Evolutionary conservation across 495 filamentous ascomycete species (phyloP).

Genomic region (Penicillium paradoxum): DNA sequence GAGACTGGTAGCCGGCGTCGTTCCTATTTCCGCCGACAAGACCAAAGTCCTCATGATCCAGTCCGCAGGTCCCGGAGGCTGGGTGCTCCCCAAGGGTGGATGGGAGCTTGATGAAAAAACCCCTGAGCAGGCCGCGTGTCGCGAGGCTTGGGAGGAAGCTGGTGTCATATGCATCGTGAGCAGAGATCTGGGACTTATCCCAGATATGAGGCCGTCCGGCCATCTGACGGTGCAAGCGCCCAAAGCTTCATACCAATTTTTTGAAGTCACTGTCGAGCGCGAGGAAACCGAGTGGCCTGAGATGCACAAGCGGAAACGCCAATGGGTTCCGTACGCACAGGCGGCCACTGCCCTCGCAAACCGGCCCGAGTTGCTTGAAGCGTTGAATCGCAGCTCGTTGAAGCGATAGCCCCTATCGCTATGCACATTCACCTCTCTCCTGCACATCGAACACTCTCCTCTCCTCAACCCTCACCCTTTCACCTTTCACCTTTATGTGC

Average conservation of each 20-base stretch:
- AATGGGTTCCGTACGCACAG: conserved; percentile 81
- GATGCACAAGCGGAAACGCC: conserved; percentile 80
- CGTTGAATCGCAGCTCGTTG: conserved; percentile 77
- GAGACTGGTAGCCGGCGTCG: conserved; percentile 90
- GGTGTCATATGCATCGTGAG: conserved; percentile 79
- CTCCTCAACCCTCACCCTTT: background rate
- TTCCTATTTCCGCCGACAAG: conserved; percentile 71
- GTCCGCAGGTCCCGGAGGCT: conserved; percentile 79
- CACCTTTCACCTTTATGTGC: conserved; percentile 1
- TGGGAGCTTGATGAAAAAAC: conserved; percentile 91
- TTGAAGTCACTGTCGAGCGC: conserved; percentile 74
- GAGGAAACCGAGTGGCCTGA: conserved; percentile 90
- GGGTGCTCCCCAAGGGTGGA: conserved; percentile 96
- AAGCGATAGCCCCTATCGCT: conserved; percentile 38
- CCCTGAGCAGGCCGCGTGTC: conserved; percentile 59
- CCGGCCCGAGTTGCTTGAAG: conserved; percentile 83
- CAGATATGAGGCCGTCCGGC: conserved; percentile 62
- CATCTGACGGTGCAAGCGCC: conserved; percentile 59
- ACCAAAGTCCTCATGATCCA: conserved; percentile 87
- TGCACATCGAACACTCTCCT: conserved; percentile 7
- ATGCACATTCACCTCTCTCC: conserved; percentile 11
- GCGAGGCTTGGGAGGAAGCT: conserved; percentile 98
- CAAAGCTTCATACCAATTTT: conserved; percentile 80
- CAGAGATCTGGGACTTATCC: conserved; percentile 78
- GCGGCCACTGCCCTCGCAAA: conserved; percentile 70